These are phyloP conservation scores for Cadophora gregata DNA, from an alignment of 2,329 filamentous ascomycete genomes.

Conservation along the genomic window DNA sequence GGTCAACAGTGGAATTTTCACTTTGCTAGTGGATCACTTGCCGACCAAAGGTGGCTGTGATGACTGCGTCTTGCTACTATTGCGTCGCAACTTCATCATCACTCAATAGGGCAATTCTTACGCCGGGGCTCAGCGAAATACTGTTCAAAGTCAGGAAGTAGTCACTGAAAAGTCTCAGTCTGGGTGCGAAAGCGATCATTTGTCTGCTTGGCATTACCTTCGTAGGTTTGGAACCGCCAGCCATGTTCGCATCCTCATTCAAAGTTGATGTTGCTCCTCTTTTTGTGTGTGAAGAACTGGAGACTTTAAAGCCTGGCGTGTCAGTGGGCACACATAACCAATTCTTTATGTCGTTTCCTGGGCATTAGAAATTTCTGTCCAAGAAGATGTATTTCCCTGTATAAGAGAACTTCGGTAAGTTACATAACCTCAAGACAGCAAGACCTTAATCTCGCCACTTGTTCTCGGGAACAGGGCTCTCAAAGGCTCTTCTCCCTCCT, in stretches of 20 bases:
- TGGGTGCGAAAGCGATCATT: background rate
- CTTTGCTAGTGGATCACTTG: conserved; percentile 16
- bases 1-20: conserved; percentile 1
- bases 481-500: conserved; percentile 38
- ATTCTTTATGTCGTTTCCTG: too few relatives aligned
- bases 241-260: background rate
- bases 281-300: too few relatives aligned
- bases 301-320: too few relatives aligned
- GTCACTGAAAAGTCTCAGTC: background rate
- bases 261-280: too few relatives aligned
- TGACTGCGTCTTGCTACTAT: conserved; percentile 18
- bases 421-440: conserved; percentile 39
- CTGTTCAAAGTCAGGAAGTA: background rate
- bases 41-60: conserved; percentile 21
- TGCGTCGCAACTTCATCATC: conserved; percentile 22
- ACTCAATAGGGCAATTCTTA: conserved; percentile 22
- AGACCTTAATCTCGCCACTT: conserved; percentile 44
- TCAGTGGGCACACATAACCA: too few relatives aligned
- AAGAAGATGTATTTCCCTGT: too few relatives aligned
- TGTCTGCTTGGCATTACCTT: background rate
- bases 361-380: too few relatives aligned
- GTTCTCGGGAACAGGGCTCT: conserved; percentile 44
- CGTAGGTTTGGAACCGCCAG: background rate
- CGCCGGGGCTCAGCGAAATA: background rate
- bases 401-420: background rate